Evolutionary conservation across 148 eudicot genomes (phyloP).

Genomic region (Suaeda aralocaspica): DNA sequence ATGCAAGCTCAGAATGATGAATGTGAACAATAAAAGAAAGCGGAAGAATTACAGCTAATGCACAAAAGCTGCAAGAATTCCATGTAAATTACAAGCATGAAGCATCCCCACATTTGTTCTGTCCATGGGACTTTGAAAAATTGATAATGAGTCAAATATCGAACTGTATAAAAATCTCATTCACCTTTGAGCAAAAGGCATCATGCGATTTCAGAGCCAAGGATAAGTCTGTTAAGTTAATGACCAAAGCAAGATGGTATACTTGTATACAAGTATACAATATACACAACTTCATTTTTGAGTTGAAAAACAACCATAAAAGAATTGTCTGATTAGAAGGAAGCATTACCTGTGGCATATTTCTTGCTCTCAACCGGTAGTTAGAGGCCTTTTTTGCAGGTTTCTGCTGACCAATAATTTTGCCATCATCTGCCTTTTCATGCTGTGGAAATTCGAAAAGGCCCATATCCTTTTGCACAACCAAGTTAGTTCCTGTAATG

Average conservation of each 20-base stretch:
- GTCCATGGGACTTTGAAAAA: too few species aligned
- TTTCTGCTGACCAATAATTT: constrained; percentile 6
- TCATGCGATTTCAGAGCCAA: background rate
- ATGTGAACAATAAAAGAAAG: too few species aligned
- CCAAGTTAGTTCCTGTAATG: constrained; percentile 7
- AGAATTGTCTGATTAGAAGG: too few species aligned
- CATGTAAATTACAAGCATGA: too few species aligned
- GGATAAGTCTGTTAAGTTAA: background rate
- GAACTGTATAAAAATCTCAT: background rate
- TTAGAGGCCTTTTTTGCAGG: constrained; percentile 27
- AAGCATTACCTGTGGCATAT: constrained; percentile 19
- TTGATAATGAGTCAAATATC: too few species aligned
- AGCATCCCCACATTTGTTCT: too few species aligned
- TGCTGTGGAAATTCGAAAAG: constrained; percentile 7
- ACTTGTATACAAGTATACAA: background rate
- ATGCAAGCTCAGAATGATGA: background rate
- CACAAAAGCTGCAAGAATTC: background rate
- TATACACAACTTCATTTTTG: background rate
- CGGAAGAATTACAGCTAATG: background rate
- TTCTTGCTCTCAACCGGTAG: constrained; percentile 8
- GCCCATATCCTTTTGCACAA: constrained; percentile 16
- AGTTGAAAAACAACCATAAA: background rate
- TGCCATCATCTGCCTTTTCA: constrained; percentile 13
- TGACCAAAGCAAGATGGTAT: background rate
- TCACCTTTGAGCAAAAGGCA: background rate